Evolutionary conservation across 164 flowering plant species (phyloP), one percentile per base, ranked within the genome.

Genomic region (Macadamia tetraphylla): DNA sequence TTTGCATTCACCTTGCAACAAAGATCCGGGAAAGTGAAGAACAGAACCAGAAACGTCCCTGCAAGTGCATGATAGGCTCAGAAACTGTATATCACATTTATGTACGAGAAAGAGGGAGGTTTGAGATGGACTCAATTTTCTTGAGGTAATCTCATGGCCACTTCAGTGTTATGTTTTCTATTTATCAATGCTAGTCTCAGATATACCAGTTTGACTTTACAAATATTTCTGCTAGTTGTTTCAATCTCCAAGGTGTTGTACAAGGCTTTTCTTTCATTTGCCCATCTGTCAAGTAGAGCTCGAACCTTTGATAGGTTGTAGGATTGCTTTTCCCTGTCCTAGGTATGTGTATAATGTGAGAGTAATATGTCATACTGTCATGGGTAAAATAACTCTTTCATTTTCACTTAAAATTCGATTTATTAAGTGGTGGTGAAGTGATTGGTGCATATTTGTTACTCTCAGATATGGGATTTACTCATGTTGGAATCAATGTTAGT

Each of bases 51-150:
- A 87, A 79, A 61, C 97, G 98, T 2, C 96, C 99, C 17, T 94
- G 99, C 89, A 90, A 84, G 76, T 94, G 99, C 76, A 83, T 80
- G n/a, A 79, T 81, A 70, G 96, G 91, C 67, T 51, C 67, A 0
- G 85, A 79, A 72, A 88, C 94, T 13, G 83, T 88, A 9, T 81
- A 90, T 78, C 99, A 94, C 73, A 58, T 94, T 58, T 92, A 82
- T 75, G 92, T 87, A 13, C 81, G 99, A 71, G 98, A 95, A 80
- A 87, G 99, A 71, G 99, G 99, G 70, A 85, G 91, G 73, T 95
- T 95, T 68, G 77, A 90, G 67, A 81, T 89, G 92, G 90, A 82
- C 7, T 95, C 99, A 68, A 74, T 95, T 71, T 92, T 86, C 80
- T 70, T 95, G 75, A 95, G 98, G 99, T 92, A 83, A 68, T 63